Base-by-base conservation (phyloP, 2,329 filamentous ascomycete species). In the Thermoascus crustaceus region DNA sequence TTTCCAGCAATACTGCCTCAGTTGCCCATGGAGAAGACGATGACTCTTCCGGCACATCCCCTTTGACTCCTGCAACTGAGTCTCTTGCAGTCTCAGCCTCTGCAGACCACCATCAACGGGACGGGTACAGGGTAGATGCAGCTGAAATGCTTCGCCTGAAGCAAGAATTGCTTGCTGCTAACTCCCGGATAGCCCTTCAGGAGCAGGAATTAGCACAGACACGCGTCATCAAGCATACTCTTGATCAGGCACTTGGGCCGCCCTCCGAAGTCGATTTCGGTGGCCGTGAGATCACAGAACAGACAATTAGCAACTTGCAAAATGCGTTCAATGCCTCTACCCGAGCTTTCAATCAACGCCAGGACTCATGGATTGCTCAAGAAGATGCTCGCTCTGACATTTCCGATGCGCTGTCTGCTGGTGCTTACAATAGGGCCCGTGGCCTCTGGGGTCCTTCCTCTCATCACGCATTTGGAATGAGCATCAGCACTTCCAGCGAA, bases 201-300 rank as follows among this genome's bases (percentile, higher is more conserved):
- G 73, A 76, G 42, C 68, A 77, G 41, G 75, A 79, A 55, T 63
- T 78, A 39, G 71, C 73, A 32, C 73, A 77, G 48, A 73, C 69
- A 8, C 72, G 73, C 26, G 69, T 76, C 32, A 73, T 75, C 38
- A 74, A 75, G 48, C 72, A 77, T 46, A 78, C 75, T 13, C 61
- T 79, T 45, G 73, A 78, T 40, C 73, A 78, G 48, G 67, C 68
- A 34, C 63, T 76, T 44, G 69, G 69, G 9, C 63, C 72, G 39
- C 64, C 71, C 5, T 73, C 70, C 19, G 72, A 75, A 43, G 55
- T 60, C 24, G 71, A 73, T 37, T 72, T 71, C 44, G 59, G 56
- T 37, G 54, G 56, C 25, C 65, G 58, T 37, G 69, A 74, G 31
- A 57, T 72, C 17, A 67, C 61, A 5, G 68, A 72, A 43, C 69